These are phyloP conservation scores for Trichoderma lentiforme DNA, from an alignment of 2,329 filamentous ascomycete species.

Conservation along the genomic window DNA sequence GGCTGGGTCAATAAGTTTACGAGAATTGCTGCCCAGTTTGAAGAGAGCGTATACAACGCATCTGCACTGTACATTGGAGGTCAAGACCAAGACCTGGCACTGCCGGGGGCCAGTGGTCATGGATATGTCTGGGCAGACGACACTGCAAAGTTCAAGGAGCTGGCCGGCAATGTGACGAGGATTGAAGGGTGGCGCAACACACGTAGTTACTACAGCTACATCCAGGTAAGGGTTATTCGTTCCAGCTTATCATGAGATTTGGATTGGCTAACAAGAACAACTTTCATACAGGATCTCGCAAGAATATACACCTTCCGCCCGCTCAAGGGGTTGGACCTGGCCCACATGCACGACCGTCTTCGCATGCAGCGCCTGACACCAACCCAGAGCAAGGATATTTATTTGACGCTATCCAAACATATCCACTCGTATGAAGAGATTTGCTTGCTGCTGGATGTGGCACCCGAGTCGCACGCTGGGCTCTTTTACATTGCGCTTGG, in stretches of 20 bases:
- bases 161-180: conserved; percentile 85
- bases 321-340: conserved; percentile 77
- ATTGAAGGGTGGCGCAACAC: conserved; percentile 98
- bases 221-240: conserved; percentile 58
- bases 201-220: conserved; percentile 90
- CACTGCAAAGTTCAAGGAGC: conserved; percentile 72
- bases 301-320: conserved; percentile 63
- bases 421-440: conserved; percentile 82
- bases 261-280: neutral
- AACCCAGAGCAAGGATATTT: conserved; percentile 76
- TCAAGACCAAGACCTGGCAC: conserved; percentile 61
- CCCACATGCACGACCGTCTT: conserved; percentile 89
- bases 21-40: conserved; percentile 86
- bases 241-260: neutral
- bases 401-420: conserved; percentile 71
- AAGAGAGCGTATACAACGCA: conserved; percentile 91
- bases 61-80: conserved; percentile 83
- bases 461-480: conserved; percentile 81
- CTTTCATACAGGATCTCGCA: conserved; percentile 56
- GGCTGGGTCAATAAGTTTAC: conserved; percentile 95
- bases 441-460: conserved; percentile 75
- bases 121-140: conserved; percentile 96
- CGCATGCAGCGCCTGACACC: conserved; percentile 76
- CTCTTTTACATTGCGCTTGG: conserved; percentile 90
- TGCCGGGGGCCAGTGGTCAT: conserved; percentile 68